Conservation (phyloP, 2,329 filamentous ascomycete genomes). For the Chaetomium olivaceum region DNA sequence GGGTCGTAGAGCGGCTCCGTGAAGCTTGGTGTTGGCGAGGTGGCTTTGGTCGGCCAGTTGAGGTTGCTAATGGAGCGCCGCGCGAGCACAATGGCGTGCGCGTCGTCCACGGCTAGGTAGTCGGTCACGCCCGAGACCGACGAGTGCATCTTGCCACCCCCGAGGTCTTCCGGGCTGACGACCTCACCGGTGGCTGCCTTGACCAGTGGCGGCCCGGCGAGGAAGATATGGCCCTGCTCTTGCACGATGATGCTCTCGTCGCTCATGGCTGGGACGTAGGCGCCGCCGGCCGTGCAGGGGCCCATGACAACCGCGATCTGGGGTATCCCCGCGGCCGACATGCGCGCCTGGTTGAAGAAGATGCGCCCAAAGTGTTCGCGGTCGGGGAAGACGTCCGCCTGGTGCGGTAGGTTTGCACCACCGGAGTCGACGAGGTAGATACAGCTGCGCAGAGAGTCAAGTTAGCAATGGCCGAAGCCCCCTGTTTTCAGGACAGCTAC, state of each 20-base stretch:
- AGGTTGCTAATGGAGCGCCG: slow-evolving; percentile 83
- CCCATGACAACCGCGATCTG: slow-evolving; percentile 97
- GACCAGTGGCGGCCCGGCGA: slow-evolving; percentile 89
- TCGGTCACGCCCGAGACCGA: slow-evolving; percentile 92
- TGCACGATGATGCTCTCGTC: slow-evolving; percentile 97
- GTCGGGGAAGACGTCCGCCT: slow-evolving; percentile 95
- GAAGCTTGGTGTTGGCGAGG: slow-evolving; percentile 47
- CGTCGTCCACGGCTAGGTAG: slow-evolving; percentile 91
- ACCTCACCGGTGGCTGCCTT: slow-evolving; percentile 95
- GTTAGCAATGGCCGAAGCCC: background rate
- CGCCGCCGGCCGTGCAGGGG: slow-evolving; percentile 91
- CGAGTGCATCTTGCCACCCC: slow-evolving; percentile 85
- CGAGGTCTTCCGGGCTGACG: slow-evolving; percentile 86
- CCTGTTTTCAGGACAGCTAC: slow-evolving; percentile 32
- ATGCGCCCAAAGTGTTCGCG: slow-evolving; percentile 94
- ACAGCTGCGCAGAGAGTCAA: slow-evolving; percentile 53
- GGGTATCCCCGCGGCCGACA: slow-evolving; percentile 85
- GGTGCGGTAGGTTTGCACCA: slow-evolving; percentile 90
- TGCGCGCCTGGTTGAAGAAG: slow-evolving; percentile 96
- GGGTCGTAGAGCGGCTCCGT: slow-evolving; percentile 79
- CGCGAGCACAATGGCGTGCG: slow-evolving; percentile 84
- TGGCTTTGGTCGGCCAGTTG: slow-evolving; percentile 69
- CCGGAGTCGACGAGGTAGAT: slow-evolving; percentile 97
- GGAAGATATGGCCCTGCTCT: slow-evolving; percentile 95
- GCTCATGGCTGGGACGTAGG: slow-evolving; percentile 95